phyloP scores from a whole-genome alignment of 768 basidiomycete genomes.

The Suillus subluteus region DNA sequence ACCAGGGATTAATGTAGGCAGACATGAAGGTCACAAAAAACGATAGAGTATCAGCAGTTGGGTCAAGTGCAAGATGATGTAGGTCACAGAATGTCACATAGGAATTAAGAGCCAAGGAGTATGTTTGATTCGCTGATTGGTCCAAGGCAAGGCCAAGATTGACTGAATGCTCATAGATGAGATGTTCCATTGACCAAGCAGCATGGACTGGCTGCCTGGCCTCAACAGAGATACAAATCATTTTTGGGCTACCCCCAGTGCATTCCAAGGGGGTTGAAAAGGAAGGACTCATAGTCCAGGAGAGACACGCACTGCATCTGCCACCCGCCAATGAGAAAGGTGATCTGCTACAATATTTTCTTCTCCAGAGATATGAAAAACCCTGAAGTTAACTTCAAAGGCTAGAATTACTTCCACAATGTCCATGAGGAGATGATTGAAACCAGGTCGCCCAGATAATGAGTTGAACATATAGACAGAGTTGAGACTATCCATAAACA shows the following conservation, averaged over 20 bases:
- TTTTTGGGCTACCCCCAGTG: constrained; percentile 28
- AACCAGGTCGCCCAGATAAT: too few species aligned
- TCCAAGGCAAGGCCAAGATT: not conserved
- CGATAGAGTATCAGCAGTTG: too few species aligned
- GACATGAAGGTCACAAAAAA: too few species aligned
- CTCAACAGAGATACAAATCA: not conserved
- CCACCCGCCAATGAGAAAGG: constrained; percentile 18
- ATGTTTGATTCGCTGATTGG: not conserved
- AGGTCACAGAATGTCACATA: not conserved
- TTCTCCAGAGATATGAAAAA: constrained; percentile 26
- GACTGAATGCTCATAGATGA: not conserved
- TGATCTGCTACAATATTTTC: constrained; percentile 30
- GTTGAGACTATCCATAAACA: too few species aligned
- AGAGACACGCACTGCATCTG: too few species aligned
- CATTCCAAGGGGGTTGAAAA: constrained; percentile 24
- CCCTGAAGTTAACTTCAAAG: constrained; percentile 21
- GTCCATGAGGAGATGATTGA: too few species aligned
- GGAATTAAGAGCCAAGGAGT: not conserved
- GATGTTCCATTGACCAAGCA: not conserved
- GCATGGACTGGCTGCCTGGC: not conserved
- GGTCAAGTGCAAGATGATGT: too few species aligned
- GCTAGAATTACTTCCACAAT: not conserved
- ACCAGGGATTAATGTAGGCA: too few species aligned
- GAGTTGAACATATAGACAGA: too few species aligned
- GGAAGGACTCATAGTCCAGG: not conserved